A percentile compares a stretch with the other conserved stretches of the same genome.
phyloP scores from a whole-genome alignment of 768 basidiomycete genomes.

The Sarcodon aspratus region DNA sequence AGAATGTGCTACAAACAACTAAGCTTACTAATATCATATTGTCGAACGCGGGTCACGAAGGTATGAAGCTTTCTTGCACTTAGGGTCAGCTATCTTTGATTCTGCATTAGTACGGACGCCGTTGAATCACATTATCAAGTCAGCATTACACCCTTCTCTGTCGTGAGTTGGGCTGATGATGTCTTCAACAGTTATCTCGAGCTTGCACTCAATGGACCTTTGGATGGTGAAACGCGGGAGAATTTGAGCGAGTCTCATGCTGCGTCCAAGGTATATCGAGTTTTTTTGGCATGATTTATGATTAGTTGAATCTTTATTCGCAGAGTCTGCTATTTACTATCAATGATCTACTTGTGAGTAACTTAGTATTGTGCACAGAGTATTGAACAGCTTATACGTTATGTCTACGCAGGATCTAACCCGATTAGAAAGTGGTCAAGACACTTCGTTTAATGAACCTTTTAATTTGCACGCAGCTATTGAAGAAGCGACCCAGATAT shows the following conservation, averaged over 20 bases:
- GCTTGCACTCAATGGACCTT: slow-evolving; percentile 63
- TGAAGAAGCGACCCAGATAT: slow-evolving; percentile 48
- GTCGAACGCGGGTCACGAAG: no score
- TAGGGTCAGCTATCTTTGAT: neutral
- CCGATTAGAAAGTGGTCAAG: slow-evolving; percentile 61
- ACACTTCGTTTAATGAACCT: slow-evolving; percentile 66
- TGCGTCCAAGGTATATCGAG: slow-evolving; percentile 51
- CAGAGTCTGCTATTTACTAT: no score
- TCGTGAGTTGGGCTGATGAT: no score
- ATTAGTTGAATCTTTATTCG: no score
- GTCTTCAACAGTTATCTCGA: no score
- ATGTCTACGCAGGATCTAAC: slow-evolving; percentile 67
- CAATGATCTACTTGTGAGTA: slow-evolving; percentile 46
- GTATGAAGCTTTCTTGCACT: neutral
- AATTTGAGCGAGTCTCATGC: slow-evolving; percentile 63
- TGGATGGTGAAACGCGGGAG: slow-evolving; percentile 64
- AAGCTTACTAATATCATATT: no score
- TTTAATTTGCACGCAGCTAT: slow-evolving; percentile 57
- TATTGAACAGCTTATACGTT: neutral
- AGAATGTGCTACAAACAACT: no score
- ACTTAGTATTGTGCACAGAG: neutral
- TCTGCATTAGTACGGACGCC: slow-evolving; percentile 38
- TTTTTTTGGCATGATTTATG: no score
- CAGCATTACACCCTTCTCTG: no score
- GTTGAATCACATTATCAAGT: no score